Evolutionary conservation across 1,139 yeast genomes (phyloP).

Genomic region (Scheffersomyces stambukii): DNA sequence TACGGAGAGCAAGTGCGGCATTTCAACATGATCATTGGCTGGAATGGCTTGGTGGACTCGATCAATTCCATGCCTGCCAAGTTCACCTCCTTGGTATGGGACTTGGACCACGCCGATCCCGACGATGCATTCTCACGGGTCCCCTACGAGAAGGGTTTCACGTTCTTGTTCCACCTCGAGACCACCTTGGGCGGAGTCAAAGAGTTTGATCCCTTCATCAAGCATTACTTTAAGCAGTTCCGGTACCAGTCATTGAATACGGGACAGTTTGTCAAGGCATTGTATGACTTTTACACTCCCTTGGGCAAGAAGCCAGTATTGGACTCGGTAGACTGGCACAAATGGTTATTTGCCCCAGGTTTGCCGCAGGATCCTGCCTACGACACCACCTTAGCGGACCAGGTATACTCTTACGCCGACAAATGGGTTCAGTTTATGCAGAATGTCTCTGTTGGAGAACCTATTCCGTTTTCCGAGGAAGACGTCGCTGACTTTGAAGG

Average conservation of each 20-base stretch:
- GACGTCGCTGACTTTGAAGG: slow-evolving; percentile 26
- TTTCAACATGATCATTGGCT: slow-evolving; percentile 28
- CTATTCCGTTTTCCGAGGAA: slow-evolving; percentile 12
- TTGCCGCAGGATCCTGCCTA: slow-evolving; percentile 28
- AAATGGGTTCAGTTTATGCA: slow-evolving; percentile 19
- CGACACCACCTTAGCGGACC: slow-evolving; percentile 30
- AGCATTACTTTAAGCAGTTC: slow-evolving; percentile 27
- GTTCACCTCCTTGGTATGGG: slow-evolving; percentile 26
- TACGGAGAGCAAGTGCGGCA: slow-evolving; percentile 31
- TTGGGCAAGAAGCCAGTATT: slow-evolving; percentile 14
- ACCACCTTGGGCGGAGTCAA: slow-evolving; percentile 21
- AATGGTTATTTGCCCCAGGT: slow-evolving; percentile 28
- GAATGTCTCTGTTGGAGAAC: slow-evolving; percentile 3
- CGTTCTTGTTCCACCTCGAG: slow-evolving; percentile 28
- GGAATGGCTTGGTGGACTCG: slow-evolving; percentile 25
- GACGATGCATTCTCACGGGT: slow-evolving; percentile 33
- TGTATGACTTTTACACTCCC: slow-evolving; percentile 27
- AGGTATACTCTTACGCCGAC: slow-evolving; percentile 23
- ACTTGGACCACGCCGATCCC: slow-evolving; percentile 25
- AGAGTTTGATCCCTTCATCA: slow-evolving; percentile 30
- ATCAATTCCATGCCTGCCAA: slow-evolving; percentile 16
- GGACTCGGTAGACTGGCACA: slow-evolving; percentile 22
- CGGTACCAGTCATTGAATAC: slow-evolving; percentile 29
- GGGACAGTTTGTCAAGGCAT: slow-evolving; percentile 24
- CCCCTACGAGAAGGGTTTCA: slow-evolving; percentile 37